Conservation (phyloP, 345 rosid species). For the Populus simonii region DNA sequence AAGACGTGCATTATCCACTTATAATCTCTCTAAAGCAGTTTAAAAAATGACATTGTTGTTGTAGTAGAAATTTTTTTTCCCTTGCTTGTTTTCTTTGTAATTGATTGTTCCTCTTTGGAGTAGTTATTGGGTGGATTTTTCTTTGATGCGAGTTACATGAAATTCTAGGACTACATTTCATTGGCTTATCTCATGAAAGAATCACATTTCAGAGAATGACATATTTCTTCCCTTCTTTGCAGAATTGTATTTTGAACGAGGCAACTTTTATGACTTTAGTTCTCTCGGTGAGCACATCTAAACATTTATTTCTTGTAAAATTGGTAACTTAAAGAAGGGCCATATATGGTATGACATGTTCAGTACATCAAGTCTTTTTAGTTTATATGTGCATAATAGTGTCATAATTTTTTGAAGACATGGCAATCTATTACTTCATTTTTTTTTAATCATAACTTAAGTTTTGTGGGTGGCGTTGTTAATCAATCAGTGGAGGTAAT, state of each 20-base stretch:
- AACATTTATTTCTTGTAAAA: not conserved
- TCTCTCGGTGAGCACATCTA: slow-evolving; percentile 49
- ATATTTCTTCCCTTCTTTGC: slow-evolving; percentile 17
- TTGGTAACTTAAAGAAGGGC: not conserved
- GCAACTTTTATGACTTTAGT: slow-evolving; percentile 59
- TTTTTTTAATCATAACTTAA: not conserved
- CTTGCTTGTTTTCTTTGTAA: not conserved
- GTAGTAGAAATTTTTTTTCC: not conserved
- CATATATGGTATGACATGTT: not conserved
- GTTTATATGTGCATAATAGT: not conserved
- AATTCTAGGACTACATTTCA: not conserved
- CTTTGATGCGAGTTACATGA: not conserved
- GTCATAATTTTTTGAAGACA: not conserved
- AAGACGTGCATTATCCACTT: too few species aligned
- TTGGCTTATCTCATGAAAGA: not conserved
- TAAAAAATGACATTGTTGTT: not conserved
- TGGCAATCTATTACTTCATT: not conserved
- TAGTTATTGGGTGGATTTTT: not conserved
- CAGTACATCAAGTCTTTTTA: too few species aligned
- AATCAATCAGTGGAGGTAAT: not conserved
- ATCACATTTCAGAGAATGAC: not conserved
- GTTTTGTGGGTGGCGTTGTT: not conserved
- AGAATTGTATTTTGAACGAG: slow-evolving; percentile 53
- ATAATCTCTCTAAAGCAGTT: not conserved
- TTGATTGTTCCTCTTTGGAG: not conserved